Percentiles rank a stretch among this genome's conserved stretches.
Conservation (phyloP, 768 basidiomycete species). For the Melanogaster broomeanus region DNA sequence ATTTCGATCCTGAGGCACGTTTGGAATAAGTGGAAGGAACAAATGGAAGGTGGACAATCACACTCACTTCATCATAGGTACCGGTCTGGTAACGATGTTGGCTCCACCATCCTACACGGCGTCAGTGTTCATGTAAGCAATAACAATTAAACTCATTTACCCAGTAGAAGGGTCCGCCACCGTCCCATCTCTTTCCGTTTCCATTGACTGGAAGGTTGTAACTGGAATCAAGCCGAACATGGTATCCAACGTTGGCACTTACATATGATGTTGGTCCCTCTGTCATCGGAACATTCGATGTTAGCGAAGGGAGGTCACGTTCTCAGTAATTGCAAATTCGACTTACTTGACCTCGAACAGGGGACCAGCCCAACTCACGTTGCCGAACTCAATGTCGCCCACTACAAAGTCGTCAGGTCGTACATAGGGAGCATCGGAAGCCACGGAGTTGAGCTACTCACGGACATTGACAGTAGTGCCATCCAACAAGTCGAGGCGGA, state of each 20-base stretch:
- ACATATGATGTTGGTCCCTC: conserved; percentile 53
- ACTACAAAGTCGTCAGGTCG: conserved; percentile 31
- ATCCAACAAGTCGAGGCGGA: conserved; percentile 45
- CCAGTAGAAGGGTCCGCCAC: conserved; percentile 47
- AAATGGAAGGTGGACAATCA: background rate
- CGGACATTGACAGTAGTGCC: conserved; percentile 62
- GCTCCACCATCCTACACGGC: conserved; percentile 29
- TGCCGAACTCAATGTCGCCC: conserved; percentile 60
- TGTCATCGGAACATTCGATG: conserved; percentile 15
- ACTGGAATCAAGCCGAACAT: background rate
- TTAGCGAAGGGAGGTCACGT: background rate
- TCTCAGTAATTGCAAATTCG: background rate
- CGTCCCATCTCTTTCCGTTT: conserved; percentile 42
- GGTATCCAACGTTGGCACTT: conserved; percentile 12
- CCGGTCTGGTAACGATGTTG: conserved; percentile 20
- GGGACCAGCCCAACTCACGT: conserved; percentile 52
- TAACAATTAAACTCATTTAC: conserved; percentile 15
- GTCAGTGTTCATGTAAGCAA: background rate
- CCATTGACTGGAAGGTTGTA: conserved; percentile 34
- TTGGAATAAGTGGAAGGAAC: background rate
- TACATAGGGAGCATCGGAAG: background rate
- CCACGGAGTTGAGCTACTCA: conserved; percentile 29
- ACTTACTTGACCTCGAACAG: conserved; percentile 52
- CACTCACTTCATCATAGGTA: conserved; percentile 43
- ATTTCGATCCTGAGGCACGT: conserved; percentile 34